Percentiles rank a stretch among this genome's conserved stretches.
Conservation (phyloP, 2,329 filamentous ascomycete genomes). For the Plectosphaerella sp. region DNA sequence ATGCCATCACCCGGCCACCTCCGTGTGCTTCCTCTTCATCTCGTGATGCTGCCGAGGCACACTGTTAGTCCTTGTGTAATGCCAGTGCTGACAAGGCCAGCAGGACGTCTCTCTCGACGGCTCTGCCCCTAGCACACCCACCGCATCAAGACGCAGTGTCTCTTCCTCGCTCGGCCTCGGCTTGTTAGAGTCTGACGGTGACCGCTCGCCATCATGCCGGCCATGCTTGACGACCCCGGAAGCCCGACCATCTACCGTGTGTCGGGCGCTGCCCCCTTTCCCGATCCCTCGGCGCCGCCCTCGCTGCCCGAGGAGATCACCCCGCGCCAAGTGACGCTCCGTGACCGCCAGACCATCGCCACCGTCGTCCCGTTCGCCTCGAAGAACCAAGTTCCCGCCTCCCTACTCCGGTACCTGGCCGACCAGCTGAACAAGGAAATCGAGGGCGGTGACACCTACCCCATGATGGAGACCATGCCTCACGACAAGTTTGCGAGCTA, state of each 20-base stretch:
- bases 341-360: slow-evolving; percentile 78
- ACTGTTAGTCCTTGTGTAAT: background rate
- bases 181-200: background rate
- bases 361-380: slow-evolving; percentile 80
- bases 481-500: slow-evolving; percentile 73
- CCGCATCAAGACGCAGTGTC: background rate
- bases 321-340: slow-evolving; percentile 73
- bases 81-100: background rate
- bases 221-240: slow-evolving; percentile 73
- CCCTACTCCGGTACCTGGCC: slow-evolving; percentile 71
- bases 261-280: slow-evolving; percentile 62
- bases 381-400: slow-evolving; percentile 69
- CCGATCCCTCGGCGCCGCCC: slow-evolving; percentile 51
- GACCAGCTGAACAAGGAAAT: slow-evolving; percentile 88
- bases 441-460: slow-evolving; percentile 87
- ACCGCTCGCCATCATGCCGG: slow-evolving; percentile 57
- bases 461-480: slow-evolving; percentile 74
- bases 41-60: too few species aligned
- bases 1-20: too few species aligned
- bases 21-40: too few species aligned
- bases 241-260: slow-evolving; percentile 66
- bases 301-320: slow-evolving; percentile 64
- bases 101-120: too few species aligned
- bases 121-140: background rate
- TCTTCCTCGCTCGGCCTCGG: too few species aligned